These are phyloP conservation scores for Leishmania major DNA, from an alignment of 208 protist species.

Conservation along the genomic window DNA sequence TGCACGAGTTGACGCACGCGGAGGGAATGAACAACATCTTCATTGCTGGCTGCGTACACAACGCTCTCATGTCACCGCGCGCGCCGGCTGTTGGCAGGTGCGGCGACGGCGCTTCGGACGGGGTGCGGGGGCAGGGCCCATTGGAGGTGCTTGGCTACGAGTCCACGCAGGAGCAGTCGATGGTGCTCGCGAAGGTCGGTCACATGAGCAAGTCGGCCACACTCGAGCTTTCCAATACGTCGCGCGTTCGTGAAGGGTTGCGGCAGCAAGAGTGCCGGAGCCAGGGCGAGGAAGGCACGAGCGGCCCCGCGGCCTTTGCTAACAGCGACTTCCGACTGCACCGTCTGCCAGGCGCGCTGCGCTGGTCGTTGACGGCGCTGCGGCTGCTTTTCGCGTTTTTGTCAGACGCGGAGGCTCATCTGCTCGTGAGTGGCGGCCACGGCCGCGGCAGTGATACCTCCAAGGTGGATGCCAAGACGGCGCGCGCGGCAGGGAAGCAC, in stretches of 20 bases:
- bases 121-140: slow-evolving; percentile 13
- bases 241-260: slow-evolving; percentile 22
- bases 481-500: neutral
- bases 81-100: neutral
- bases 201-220: slow-evolving; percentile 11
- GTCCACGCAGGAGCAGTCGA: slow-evolving; percentile 31
- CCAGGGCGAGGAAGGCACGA: slow-evolving; percentile 1
- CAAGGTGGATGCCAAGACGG: neutral
- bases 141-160: slow-evolving; percentile 38
- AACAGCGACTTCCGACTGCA: slow-evolving; percentile 22
- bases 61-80: slow-evolving; percentile 17
- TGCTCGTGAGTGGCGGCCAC: neutral
- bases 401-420: slow-evolving; percentile 12
- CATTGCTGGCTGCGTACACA: slow-evolving; percentile 28
- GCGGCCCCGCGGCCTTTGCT: neutral
- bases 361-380: slow-evolving; percentile 24
- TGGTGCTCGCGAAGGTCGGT: slow-evolving; percentile 23
- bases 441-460: neutral
- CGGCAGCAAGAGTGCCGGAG: neutral
- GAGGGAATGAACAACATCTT: slow-evolving; percentile 25
- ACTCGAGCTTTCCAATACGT: slow-evolving; percentile 21
- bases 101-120: neutral
- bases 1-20: slow-evolving; percentile 29
- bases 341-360: slow-evolving; percentile 28
- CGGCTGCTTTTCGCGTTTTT: slow-evolving; percentile 27